A percentile compares a stretch with the other conserved stretches of the same genome.
phyloP scores from a whole-genome alignment of 163 green algal genomes.

The Chloromonas sp. region DNA sequence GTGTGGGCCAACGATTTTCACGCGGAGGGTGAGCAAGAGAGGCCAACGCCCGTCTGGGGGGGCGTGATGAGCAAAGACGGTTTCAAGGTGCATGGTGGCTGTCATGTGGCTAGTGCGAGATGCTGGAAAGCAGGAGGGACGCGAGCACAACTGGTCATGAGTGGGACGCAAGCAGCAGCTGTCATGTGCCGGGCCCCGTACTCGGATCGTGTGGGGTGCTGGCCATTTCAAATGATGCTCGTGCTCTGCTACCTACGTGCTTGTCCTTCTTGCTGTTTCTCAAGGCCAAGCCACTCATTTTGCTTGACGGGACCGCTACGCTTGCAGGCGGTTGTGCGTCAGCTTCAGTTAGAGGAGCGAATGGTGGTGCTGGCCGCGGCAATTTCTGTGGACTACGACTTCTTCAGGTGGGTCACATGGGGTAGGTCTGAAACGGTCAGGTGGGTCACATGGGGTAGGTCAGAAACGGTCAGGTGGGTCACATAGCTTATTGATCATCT shows the following conservation, averaged over 20 bases:
- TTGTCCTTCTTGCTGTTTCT: neutral
- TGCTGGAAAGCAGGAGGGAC: no score
- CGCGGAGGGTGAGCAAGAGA: no score
- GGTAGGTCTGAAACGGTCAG: neutral
- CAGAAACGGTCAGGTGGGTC: neutral
- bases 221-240: neutral
- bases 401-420: conserved; percentile 25
- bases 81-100: no score
- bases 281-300: no score
- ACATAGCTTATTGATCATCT: neutral
- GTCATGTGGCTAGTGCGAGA: no score
- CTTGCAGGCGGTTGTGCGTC: conserved; percentile 53
- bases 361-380: conserved; percentile 72
- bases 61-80: no score
- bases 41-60: no score
- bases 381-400: conserved; percentile 81
- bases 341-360: conserved; percentile 64
- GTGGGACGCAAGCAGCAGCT: no score
- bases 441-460: neutral
- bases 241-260: neutral
- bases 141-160: no score
- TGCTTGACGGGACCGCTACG: neutral
- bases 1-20: neutral
- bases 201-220: neutral
- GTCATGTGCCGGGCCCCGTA: no score